Evolutionary conservation across 2,329 filamentous ascomycete genomes (phyloP).

Genomic region (Apiospora aurea): DNA sequence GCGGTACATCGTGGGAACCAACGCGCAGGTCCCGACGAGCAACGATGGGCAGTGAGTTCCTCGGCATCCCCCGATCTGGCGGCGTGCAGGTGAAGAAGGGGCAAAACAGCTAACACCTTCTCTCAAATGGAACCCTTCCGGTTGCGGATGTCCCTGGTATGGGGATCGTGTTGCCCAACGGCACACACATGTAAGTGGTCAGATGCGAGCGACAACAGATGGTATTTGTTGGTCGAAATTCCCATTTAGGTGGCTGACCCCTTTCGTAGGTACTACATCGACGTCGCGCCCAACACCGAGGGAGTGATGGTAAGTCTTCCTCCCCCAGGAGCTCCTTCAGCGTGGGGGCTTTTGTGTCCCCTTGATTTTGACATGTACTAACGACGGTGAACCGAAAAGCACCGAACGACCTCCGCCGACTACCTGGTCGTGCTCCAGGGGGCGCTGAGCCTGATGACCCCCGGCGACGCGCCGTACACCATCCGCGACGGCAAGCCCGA

Average conservation of each 20-base stretch:
- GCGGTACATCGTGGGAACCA: conserved; percentile 36
- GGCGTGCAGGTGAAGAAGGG: no score
- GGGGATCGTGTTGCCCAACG: conserved; percentile 43
- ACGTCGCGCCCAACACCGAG: background rate
- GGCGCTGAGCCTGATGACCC: conserved; percentile 39
- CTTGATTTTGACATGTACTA: background rate
- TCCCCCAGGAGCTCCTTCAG: no score
- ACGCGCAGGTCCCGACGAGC: conserved; percentile 34
- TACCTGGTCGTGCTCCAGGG: conserved; percentile 41
- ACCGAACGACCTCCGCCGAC: conserved; percentile 43
- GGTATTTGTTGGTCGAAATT: background rate
- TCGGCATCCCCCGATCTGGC: background rate
- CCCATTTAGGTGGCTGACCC: background rate
- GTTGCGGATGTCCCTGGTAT: conserved; percentile 39
- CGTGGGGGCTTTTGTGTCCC: no score
- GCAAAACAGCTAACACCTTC: background rate
- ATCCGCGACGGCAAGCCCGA: conserved; percentile 36
- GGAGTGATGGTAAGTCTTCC: background rate
- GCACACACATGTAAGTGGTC: conserved; percentile 38
- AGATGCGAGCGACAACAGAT: background rate
- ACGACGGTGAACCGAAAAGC: conserved; percentile 30
- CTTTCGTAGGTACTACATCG: background rate
- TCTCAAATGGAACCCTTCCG: conserved; percentile 34
- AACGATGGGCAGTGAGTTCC: conserved; percentile 40
- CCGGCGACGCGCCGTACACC: conserved; percentile 33